Evolutionary conservation across 1,139 yeast genomes (phyloP).

Genomic region (Pichia sp.): DNA sequence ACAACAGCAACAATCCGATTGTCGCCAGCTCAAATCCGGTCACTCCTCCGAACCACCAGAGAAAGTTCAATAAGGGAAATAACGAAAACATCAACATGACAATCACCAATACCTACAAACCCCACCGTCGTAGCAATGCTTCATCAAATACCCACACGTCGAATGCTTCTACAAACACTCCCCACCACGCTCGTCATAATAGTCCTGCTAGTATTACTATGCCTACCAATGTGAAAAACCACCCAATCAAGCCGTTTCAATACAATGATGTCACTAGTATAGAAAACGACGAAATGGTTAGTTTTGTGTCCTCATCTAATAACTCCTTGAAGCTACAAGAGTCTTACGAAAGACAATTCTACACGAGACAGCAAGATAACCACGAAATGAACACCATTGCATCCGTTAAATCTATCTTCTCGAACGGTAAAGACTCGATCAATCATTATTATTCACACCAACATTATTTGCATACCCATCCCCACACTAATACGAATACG

Average conservation of each 20-base stretch:
- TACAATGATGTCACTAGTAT: constrained; percentile 7
- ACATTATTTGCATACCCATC: neutral
- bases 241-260: neutral
- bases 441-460: neutral
- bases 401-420: constrained; percentile 12
- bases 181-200: neutral
- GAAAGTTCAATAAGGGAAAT: neutral
- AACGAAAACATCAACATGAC: too few relatives aligned
- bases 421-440: constrained; percentile 1
- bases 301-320: constrained; percentile 13
- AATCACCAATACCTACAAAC: too few relatives aligned
- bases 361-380: constrained; percentile 1
- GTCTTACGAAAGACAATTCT: constrained; percentile 11
- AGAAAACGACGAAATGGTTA: constrained; percentile 13
- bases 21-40: neutral
- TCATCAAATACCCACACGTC: too few relatives aligned
- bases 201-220: neutral
- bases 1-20: constrained; percentile 1
- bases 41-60: neutral
- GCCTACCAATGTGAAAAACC: neutral
- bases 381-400: constrained; percentile 7
- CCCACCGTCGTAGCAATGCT: too few relatives aligned
- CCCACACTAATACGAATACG: neutral
- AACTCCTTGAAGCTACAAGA: constrained; percentile 9
- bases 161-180: too few relatives aligned